Conservation (phyloP, 768 basidiomycete species). For the Tricholoma furcatifolium region DNA sequence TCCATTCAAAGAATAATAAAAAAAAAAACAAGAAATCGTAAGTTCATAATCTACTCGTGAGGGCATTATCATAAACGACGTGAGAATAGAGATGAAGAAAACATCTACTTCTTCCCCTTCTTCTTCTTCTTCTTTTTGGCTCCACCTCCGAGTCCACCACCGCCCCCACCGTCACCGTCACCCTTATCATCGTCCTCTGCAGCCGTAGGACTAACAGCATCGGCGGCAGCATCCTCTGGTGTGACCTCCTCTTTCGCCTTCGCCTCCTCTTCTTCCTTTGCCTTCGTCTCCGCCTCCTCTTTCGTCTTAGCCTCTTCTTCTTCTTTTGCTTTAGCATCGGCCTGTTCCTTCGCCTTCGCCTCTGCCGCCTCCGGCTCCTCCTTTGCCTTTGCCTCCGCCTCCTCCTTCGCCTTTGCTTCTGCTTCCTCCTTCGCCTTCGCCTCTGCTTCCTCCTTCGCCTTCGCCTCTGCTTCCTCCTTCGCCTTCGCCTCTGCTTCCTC, state of each 20-base stretch:
- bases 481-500: constrained; percentile 17
- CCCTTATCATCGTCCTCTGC: constrained; percentile 16
- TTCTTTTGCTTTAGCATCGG: too few species aligned
- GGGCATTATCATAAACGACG: background rate
- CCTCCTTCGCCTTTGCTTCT: constrained; percentile 15
- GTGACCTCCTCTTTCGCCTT: too few species aligned
- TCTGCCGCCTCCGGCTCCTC: constrained; percentile 18
- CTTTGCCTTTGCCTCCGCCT: constrained; percentile 10
- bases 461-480: constrained; percentile 14
- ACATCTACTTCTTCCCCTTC: constrained; percentile 23
- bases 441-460: constrained; percentile 11
- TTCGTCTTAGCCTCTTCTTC: too few species aligned
- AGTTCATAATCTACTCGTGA: background rate
- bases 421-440: constrained; percentile 10
- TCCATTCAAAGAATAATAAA: background rate
- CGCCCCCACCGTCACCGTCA: constrained; percentile 13
- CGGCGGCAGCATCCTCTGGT: too few species aligned
- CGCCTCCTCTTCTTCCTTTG: constrained; percentile 9
- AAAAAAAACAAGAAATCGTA: background rate
- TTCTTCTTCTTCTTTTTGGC: constrained; percentile 15
- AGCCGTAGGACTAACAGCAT: too few species aligned
- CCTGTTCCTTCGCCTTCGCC: constrained; percentile 13
- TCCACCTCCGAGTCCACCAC: constrained; percentile 5
- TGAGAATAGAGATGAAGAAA: background rate
- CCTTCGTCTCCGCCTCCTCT: background rate